Evolutionary conservation across 1,284 basidiomycete species (phyloP).

Genomic region (Papiliotrema flavescens): DNA sequence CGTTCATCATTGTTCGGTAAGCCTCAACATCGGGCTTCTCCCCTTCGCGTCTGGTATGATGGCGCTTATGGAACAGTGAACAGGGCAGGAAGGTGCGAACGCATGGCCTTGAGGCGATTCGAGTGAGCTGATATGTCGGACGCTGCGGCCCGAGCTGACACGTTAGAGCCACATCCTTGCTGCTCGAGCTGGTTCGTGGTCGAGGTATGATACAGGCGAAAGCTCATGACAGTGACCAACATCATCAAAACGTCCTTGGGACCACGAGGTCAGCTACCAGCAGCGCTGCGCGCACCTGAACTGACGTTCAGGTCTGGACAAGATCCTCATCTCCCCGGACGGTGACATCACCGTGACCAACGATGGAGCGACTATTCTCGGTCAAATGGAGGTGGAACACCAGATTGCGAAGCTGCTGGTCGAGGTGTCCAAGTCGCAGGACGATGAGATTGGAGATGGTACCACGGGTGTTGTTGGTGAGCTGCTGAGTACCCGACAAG

Average conservation of each 20-base stretch:
- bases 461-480: constrained; percentile 97
- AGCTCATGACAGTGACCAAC: constrained; percentile 66
- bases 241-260: constrained; percentile 94
- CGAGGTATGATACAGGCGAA: not conserved
- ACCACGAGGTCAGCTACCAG: constrained; percentile 65
- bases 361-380: constrained; percentile 93
- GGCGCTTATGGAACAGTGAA: constrained; percentile 55
- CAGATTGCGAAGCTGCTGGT: constrained; percentile 98
- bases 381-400: constrained; percentile 97
- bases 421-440: constrained; percentile 89
- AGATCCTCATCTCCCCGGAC: constrained; percentile 97
- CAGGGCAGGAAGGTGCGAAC: constrained; percentile 91
- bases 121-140: constrained; percentile 55
- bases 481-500: constrained; percentile 32
- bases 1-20: constrained; percentile 85
- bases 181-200: constrained; percentile 55
- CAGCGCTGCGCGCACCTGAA: not conserved
- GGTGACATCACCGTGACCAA: constrained; percentile 99
- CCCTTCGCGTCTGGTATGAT: not conserved
- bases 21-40: too few relatives aligned
- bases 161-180: constrained; percentile 89
- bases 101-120: constrained; percentile 94
- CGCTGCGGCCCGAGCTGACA: not conserved
- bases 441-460: constrained; percentile 99
- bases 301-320: constrained; percentile 73